Conservation (phyloP, 208 protist genomes). For the Strigomonas galati region DNA sequence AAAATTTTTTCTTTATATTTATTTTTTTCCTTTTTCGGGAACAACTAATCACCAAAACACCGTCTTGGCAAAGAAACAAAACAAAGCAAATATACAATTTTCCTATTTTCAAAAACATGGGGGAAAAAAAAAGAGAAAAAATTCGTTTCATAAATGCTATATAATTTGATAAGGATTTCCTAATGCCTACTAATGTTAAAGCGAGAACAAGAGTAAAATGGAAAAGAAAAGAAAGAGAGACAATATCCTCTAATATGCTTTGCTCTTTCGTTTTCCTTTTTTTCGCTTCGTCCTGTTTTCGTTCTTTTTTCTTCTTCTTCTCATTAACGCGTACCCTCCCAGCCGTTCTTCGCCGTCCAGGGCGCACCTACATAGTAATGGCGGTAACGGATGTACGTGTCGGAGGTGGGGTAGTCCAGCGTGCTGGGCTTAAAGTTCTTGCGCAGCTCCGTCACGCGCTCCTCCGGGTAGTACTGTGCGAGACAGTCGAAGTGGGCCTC, state of each 20-base stretch:
- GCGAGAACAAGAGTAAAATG: constrained; percentile 9
- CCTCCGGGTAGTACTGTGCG: constrained; percentile 76
- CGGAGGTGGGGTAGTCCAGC: constrained; percentile 81
- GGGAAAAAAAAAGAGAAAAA: constrained; percentile 10
- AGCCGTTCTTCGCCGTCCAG: constrained; percentile 73
- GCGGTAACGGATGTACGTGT: constrained; percentile 82
- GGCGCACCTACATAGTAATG: constrained; percentile 74
- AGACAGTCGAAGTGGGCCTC: constrained; percentile 90
- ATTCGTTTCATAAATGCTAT: too few relatives aligned
- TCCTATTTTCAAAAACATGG: too few relatives aligned
- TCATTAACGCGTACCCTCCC: constrained; percentile 65
- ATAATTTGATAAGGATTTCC: too few relatives aligned
- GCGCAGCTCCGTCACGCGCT: constrained; percentile 78
- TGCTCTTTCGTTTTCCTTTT: constrained; percentile 3
- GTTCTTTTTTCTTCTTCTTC: too few relatives aligned
- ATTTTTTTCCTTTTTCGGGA: constrained; percentile 1
- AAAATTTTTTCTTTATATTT: not conserved
- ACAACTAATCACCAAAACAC: not conserved
- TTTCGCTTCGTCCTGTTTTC: not conserved
- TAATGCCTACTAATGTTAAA: not conserved
- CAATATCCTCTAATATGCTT: constrained; percentile 9
- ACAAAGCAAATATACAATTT: constrained; percentile 11
- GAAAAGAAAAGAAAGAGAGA: not conserved
- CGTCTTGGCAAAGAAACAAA: not conserved
- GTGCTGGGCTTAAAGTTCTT: constrained; percentile 83